Percentiles rank a stretch among this genome's conserved stretches.
These are phyloP conservation scores for Collybiopsis luxurians DNA, from an alignment of 768 basidiomycete species.

Conservation along the genomic window DNA sequence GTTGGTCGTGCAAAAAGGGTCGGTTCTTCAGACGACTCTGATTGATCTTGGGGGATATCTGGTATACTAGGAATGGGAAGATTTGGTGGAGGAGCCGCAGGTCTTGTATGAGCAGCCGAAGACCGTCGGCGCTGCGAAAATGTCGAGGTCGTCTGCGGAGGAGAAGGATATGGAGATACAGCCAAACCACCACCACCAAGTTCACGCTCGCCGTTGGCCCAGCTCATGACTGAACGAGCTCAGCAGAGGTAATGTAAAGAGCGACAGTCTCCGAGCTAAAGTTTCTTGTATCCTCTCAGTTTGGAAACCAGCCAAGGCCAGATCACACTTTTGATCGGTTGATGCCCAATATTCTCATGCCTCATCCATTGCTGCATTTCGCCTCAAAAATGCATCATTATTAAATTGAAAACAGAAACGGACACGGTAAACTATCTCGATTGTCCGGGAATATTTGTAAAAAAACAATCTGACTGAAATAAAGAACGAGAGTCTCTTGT, in stretches of 20 bases:
- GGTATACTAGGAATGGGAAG: constrained; percentile 75
- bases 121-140: constrained; percentile 64
- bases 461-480: background rate
- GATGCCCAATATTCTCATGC: no score
- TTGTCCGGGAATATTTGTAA: background rate
- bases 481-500: constrained; percentile 7
- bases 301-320: background rate
- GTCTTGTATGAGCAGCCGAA: constrained; percentile 59
- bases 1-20: background rate
- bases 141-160: constrained; percentile 20
- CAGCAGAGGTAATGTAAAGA: background rate
- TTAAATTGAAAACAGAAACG: no score
- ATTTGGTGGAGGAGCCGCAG: constrained; percentile 69
- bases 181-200: constrained; percentile 1
- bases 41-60: constrained; percentile 16
- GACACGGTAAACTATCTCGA: background rate
- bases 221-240: background rate
- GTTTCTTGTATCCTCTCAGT: background rate
- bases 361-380: no score
- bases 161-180: constrained; percentile 3
- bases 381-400: no score
- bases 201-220: constrained; percentile 1
- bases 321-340: background rate
- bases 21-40: background rate
- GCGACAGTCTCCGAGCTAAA: background rate